These are phyloP conservation scores for Penicillium bialowiezense DNA, from an alignment of 495 filamentous ascomycete genomes.

Conservation along the genomic window DNA sequence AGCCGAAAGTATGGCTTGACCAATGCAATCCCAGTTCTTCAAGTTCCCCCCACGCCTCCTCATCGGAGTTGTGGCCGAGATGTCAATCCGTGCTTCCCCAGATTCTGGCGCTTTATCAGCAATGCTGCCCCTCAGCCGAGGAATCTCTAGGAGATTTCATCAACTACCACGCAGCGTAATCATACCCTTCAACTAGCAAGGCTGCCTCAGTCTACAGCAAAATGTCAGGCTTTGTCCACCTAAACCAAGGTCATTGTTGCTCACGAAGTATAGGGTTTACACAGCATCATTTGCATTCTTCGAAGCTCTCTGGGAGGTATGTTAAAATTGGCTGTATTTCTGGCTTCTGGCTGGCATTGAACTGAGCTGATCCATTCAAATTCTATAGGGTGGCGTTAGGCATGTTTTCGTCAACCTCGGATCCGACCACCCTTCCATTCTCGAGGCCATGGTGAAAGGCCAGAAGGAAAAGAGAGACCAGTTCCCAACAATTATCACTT, in stretches of 20 bases:
- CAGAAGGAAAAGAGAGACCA: slow-evolving; percentile 60
- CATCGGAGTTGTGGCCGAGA: slow-evolving; percentile 11
- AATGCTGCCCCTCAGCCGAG: neutral
- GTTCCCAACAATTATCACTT: slow-evolving; percentile 88
- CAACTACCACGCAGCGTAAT: no score
- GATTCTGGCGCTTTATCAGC: slow-evolving; percentile 6
- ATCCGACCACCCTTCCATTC: slow-evolving; percentile 88
- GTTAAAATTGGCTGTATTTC: neutral
- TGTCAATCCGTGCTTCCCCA: neutral
- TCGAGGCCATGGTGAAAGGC: slow-evolving; percentile 95
- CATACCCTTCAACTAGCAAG: neutral
- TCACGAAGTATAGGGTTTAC: slow-evolving; percentile 43
- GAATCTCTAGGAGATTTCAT: no score
- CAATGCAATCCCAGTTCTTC: neutral
- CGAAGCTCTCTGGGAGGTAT: slow-evolving; percentile 81
- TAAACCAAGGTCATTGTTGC: neutral
- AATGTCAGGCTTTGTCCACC: slow-evolving; percentile 8
- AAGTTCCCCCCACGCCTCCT: slow-evolving; percentile 18
- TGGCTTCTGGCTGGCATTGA: neutral
- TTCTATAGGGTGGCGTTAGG: slow-evolving; percentile 69
- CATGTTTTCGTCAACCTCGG: slow-evolving; percentile 94
- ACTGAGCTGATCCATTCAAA: neutral
- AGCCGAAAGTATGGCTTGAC: neutral
- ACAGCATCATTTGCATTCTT: slow-evolving; percentile 88
- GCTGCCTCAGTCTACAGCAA: neutral